Evolutionary conservation across 192 early-diverging fungal genomes (phyloP).

Genomic region (Coemansia sp.): DNA sequence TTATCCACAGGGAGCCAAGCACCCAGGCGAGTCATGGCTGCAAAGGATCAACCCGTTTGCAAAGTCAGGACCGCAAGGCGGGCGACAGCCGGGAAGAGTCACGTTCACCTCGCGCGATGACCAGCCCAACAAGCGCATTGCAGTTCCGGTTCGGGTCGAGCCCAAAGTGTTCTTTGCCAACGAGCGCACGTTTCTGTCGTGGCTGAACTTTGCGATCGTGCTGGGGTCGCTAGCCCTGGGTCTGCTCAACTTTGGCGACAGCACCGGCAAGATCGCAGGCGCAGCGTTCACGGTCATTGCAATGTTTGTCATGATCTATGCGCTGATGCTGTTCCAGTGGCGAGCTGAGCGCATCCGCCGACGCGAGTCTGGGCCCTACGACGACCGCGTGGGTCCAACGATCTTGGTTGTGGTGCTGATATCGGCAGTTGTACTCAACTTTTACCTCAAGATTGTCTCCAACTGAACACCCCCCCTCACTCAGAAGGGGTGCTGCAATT

Average conservation of each 20-base stretch:
- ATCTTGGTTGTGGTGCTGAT: slow-evolving; percentile 60
- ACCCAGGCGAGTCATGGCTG: slow-evolving; percentile 19
- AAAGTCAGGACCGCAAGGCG: neutral
- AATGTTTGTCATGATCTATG: slow-evolving; percentile 77
- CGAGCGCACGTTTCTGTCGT: slow-evolving; percentile 89
- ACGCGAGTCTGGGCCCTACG: slow-evolving; percentile 69
- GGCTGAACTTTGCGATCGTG: slow-evolving; percentile 81
- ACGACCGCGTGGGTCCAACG: slow-evolving; percentile 51
- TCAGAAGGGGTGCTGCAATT: neutral
- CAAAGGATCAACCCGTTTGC: slow-evolving; percentile 34
- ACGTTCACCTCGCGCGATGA: slow-evolving; percentile 25
- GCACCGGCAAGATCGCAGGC: slow-evolving; percentile 65
- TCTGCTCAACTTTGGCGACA: slow-evolving; percentile 80
- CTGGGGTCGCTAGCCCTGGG: slow-evolving; percentile 76
- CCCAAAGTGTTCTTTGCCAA: slow-evolving; percentile 96
- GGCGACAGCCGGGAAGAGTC: slow-evolving; percentile 7
- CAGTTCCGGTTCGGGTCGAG: slow-evolving; percentile 73
- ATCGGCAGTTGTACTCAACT: slow-evolving; percentile 67
- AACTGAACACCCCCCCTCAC: too few relatives aligned
- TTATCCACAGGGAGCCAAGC: neutral
- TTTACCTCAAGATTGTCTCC: slow-evolving; percentile 39
- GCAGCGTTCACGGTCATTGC: slow-evolving; percentile 68
- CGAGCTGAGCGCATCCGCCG: slow-evolving; percentile 66
- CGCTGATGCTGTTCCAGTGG: slow-evolving; percentile 72
- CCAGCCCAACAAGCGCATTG: slow-evolving; percentile 64